Base-by-base conservation (phyloP, 2,329 filamentous ascomycete species). In the Lizonia empirigonia region DNA sequence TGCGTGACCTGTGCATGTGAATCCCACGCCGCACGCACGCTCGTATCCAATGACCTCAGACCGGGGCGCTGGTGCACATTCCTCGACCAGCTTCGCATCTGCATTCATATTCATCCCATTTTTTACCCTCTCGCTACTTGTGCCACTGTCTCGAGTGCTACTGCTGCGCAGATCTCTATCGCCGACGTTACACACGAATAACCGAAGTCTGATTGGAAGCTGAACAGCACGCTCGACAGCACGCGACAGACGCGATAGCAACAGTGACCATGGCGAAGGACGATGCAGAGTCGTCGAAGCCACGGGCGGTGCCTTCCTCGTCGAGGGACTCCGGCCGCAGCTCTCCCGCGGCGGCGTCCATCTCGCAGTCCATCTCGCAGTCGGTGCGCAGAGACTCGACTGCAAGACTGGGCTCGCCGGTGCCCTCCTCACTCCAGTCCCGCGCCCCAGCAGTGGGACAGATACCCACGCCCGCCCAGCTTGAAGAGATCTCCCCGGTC, bases 361-460 rank as follows among this genome's bases (percentile, higher is more conserved):
- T 27, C 24, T 27, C 24, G 24, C 48, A 24, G 29, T 57, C 62
- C 23, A 34, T 60, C 20, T 61, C 65, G 35, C 76, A 77, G 22
- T 77, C 77, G 18, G 68, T 77, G 32, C 74, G 80, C 66, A 81
- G 81, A 47, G 76, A 78, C 18, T 81, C 80, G 13, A 82, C 77
- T n/a, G 80, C 79, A 40, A 76, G 81, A 37, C 70, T 84, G 30
- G 81, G 80, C 30, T 83, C 82, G 7, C 81, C 82, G 3, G 68
- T 86, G 24, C 82, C 82, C 6, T 81, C 81, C 19, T 59, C 69
- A 9, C 29, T 62, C 5, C 64, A 55, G 30, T 56, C 38, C 37
- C 78, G 76, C 56, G 79, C 80, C 29, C 75, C 82, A 38, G 72
- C 76, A 19, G 70, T 80, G 23, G 77, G 76, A 49, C 79, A 82